These are phyloP conservation scores for Cystobasidiaceae sp. DNA, from an alignment of 1,284 basidiomycete genomes.

Conservation along the genomic window DNA sequence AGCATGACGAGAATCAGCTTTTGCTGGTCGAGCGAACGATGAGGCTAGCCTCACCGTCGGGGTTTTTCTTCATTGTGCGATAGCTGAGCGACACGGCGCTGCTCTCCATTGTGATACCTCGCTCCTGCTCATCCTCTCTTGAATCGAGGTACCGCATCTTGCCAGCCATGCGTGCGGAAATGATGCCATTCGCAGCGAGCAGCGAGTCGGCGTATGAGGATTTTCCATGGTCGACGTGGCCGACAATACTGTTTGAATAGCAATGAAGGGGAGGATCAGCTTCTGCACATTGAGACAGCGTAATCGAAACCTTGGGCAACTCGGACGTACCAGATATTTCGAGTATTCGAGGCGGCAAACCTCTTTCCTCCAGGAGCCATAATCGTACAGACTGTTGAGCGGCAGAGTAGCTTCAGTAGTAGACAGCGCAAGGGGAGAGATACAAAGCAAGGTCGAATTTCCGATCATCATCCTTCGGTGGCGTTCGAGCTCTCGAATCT, in stretches of 20 bases:
- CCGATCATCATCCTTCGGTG: too few relatives aligned
- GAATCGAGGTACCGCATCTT: slow-evolving; percentile 95
- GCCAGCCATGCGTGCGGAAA: slow-evolving; percentile 88
- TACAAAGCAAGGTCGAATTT: too few relatives aligned
- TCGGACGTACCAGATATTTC: slow-evolving; percentile 26
- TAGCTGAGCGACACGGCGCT: slow-evolving; percentile 59
- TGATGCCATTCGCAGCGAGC: slow-evolving; percentile 95
- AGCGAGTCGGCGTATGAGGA: slow-evolving; percentile 82
- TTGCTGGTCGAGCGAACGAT: not conserved
- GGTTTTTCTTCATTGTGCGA: slow-evolving; percentile 15
- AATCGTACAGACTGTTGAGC: not conserved
- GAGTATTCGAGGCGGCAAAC: slow-evolving; percentile 25
- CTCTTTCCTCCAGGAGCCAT: slow-evolving; percentile 12
- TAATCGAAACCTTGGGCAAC: not conserved
- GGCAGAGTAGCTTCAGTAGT: too few relatives aligned
- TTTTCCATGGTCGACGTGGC: slow-evolving; percentile 42
- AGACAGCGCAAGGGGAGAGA: too few relatives aligned
- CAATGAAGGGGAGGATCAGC: too few relatives aligned
- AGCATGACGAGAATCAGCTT: too few relatives aligned
- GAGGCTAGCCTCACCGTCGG: slow-evolving; percentile 21
- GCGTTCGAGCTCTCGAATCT: too few relatives aligned
- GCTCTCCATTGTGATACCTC: slow-evolving; percentile 98
- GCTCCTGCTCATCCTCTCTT: slow-evolving; percentile 92
- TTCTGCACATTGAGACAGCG: not conserved
- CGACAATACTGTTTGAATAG: slow-evolving; percentile 22